A percentile compares a stretch with the other conserved stretches of the same genome.
These are phyloP conservation scores for Wickerhamiella domercqiae DNA, from an alignment of 805 yeast genomes.

Conservation along the genomic window DNA sequence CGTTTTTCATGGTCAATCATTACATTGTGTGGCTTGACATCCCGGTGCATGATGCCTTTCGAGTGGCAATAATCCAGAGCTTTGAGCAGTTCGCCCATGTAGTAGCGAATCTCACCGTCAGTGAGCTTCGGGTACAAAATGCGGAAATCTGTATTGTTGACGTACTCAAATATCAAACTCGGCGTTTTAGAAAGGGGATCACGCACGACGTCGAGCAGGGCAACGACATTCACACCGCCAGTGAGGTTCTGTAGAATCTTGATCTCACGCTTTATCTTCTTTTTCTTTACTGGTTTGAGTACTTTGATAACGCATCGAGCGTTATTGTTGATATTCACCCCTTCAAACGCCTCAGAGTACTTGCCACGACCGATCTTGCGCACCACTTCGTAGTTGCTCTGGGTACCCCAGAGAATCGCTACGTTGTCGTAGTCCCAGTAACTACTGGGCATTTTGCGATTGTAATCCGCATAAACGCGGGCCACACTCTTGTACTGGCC, in stretches of 20 bases:
- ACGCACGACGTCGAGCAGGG: slow-evolving; percentile 67
- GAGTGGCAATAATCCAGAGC: slow-evolving; percentile 85
- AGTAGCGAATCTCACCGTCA: slow-evolving; percentile 60
- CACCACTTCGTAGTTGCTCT: slow-evolving; percentile 70
- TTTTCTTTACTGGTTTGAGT: slow-evolving; percentile 81
- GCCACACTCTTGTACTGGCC: slow-evolving; percentile 35
- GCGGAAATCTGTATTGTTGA: slow-evolving; percentile 75
- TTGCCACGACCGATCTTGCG: slow-evolving; percentile 84
- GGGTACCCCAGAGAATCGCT: slow-evolving; percentile 69
- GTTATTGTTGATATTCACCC: slow-evolving; percentile 44
- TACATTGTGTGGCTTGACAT: slow-evolving; percentile 85
- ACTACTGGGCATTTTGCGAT: slow-evolving; percentile 54
- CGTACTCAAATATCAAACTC: slow-evolving; percentile 71
- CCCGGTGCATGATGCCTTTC: slow-evolving; percentile 90
- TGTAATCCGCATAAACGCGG: slow-evolving; percentile 69
- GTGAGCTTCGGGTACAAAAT: slow-evolving; percentile 68
- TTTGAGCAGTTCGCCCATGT: slow-evolving; percentile 64
- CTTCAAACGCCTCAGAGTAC: slow-evolving; percentile 86
- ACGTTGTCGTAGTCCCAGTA: slow-evolving; percentile 76
- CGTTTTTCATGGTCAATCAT: slow-evolving; percentile 66
- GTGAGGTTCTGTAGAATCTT: slow-evolving; percentile 72
- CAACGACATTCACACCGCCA: slow-evolving; percentile 69
- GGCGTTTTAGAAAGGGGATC: slow-evolving; percentile 71
- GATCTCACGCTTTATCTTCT: slow-evolving; percentile 83
- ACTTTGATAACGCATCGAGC: slow-evolving; percentile 74